Evolutionary conservation across 2,329 filamentous ascomycete genomes (phyloP).

Genomic region (Colletotrichum karsti): DNA sequence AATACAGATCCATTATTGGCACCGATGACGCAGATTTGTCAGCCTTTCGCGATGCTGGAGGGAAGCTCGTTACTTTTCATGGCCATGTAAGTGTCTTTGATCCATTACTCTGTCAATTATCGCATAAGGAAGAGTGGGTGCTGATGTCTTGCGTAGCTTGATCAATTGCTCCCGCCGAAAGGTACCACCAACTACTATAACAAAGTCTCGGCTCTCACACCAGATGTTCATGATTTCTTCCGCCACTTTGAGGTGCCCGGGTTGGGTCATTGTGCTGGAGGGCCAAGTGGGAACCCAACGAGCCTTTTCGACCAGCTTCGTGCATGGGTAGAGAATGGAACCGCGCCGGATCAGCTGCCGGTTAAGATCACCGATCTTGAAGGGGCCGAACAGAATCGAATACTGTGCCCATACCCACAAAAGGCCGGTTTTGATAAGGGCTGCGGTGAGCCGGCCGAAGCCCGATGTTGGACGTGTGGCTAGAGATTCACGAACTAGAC

Average conservation of each 20-base stretch:
- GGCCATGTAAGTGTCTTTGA: constrained; percentile 35
- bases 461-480: too few relatives aligned
- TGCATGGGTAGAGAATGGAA: constrained; percentile 31
- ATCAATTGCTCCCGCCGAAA: constrained; percentile 43
- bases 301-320: constrained; percentile 18
- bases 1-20: constrained; percentile 32
- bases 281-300: constrained; percentile 13
- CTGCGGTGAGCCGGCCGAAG: background rate
- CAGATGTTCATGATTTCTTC: background rate
- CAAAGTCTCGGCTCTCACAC: background rate
- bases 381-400: constrained; percentile 31
- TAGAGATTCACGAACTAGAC: too few relatives aligned
- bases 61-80: constrained; percentile 52
- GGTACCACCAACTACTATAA: constrained; percentile 40
- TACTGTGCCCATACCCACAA: constrained; percentile 44
- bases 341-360: constrained; percentile 7
- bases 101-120: background rate
- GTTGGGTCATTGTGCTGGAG: constrained; percentile 20
- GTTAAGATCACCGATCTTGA: background rate
- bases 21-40: constrained; percentile 39
- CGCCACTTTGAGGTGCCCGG: constrained; percentile 21
- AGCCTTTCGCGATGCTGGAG: constrained; percentile 41
- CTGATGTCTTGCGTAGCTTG: constrained; percentile 30
- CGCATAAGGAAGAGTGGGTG: background rate
- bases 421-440: constrained; percentile 34